Evolutionary conservation across 129 eudicot species (phyloP).

Genomic region (Sambucus nigra): DNA sequence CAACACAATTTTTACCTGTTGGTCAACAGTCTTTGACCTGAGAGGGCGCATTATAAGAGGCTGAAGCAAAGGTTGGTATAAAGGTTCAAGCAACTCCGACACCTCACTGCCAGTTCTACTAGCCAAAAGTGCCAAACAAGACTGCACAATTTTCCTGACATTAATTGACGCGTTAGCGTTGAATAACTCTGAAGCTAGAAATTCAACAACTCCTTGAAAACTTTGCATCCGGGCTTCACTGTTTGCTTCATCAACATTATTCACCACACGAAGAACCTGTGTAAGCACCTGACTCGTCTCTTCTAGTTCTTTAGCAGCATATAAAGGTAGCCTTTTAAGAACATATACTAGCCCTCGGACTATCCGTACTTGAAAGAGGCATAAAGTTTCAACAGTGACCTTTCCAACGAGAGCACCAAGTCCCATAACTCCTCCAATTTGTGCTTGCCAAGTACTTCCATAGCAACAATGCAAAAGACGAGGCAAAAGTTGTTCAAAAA

Average conservation of each 20-base stretch:
- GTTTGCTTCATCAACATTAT: slow-evolving; percentile 97
- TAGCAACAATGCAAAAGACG: slow-evolving; percentile 92
- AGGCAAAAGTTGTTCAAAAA: slow-evolving; percentile 88
- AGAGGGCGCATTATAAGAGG: slow-evolving; percentile 82
- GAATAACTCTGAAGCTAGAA: slow-evolving; percentile 78
- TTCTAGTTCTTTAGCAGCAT: slow-evolving; percentile 92
- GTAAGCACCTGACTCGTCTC: slow-evolving; percentile 96
- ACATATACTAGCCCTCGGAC: slow-evolving; percentile 82
- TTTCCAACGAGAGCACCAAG: slow-evolving; percentile 95
- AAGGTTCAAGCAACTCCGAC: slow-evolving; percentile 91
- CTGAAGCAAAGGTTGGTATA: slow-evolving; percentile 85
- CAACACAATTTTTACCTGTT: slow-evolving; percentile 52
- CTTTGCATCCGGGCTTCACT: slow-evolving; percentile 86
- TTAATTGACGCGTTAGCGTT: slow-evolving; percentile 65
- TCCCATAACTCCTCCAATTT: slow-evolving; percentile 97
- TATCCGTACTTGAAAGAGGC: slow-evolving; percentile 76
- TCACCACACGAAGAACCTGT: slow-evolving; percentile 92
- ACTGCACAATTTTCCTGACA: slow-evolving; percentile 92
- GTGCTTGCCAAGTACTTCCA: slow-evolving; percentile 95
- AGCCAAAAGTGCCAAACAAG: slow-evolving; percentile 94
- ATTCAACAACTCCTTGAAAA: slow-evolving; percentile 93
- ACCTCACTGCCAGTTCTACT: slow-evolving; percentile 99
- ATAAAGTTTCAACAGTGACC: slow-evolving; percentile 86
- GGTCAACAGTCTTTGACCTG: slow-evolving; percentile 89
- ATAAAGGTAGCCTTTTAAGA: slow-evolving; percentile 88